Evolutionary conservation across 2,329 filamentous ascomycete species (phyloP).

Genomic region (Fusarium dimerum): DNA sequence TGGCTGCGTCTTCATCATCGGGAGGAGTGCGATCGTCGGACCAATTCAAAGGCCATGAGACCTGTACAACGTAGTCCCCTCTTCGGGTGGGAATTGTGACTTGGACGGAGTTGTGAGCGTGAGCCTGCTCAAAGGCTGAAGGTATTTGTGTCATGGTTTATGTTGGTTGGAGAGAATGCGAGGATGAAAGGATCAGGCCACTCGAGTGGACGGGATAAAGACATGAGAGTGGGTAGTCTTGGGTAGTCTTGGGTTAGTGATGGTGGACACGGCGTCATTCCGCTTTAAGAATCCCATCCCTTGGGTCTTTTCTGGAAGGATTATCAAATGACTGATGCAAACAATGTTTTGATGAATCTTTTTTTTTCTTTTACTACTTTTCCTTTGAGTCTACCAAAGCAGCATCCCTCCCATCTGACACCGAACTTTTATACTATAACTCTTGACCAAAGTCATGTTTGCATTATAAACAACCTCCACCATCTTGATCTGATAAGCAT

Average conservation of each 20-base stretch:
- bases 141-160: conserved; percentile 11
- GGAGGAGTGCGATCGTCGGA: conserved; percentile 17
- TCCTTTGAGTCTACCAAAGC: no score
- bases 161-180: not conserved
- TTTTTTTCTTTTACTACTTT: no score
- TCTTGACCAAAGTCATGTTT: not conserved
- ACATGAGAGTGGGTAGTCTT: no score
- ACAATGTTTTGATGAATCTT: no score
- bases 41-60: conserved; percentile 33
- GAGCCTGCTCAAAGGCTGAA: not conserved
- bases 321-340: no score
- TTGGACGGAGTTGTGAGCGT: conserved; percentile 22
- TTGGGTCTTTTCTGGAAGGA: no score
- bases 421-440: no score
- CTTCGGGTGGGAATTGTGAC: conserved; percentile 13
- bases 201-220: not conserved
- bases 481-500: not conserved
- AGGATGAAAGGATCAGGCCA: conserved; percentile 1
- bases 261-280: no score
- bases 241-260: no score
- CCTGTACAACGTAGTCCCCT: conserved; percentile 30
- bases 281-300: no score
- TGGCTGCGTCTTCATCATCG: conserved; percentile 7
- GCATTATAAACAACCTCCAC: not conserved
- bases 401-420: no score